Conservation (phyloP, 768 basidiomycete species). For the Neoboletus brunneissimus region DNA sequence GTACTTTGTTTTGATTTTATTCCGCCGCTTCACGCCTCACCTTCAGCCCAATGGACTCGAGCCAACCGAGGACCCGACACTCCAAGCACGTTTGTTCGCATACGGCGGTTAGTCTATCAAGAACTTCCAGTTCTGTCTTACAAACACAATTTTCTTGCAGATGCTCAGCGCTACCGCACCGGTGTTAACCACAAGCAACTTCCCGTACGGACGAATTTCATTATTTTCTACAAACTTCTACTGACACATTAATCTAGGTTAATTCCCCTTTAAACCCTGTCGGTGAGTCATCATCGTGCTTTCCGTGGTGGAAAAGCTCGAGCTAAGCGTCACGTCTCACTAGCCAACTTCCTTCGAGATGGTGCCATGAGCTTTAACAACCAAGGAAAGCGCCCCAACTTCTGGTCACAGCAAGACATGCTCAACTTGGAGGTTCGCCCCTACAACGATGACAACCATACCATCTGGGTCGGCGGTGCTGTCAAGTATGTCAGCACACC, state of each 20-base stretch:
- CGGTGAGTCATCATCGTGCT: constrained; percentile 22
- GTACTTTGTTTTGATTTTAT: neutral
- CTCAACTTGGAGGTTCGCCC: constrained; percentile 33
- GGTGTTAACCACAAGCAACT: constrained; percentile 40
- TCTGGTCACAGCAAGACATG: constrained; percentile 35
- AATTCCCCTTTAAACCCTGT: constrained; percentile 40
- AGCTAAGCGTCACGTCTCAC: neutral
- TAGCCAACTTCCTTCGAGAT: constrained; percentile 41
- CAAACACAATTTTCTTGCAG: constrained; percentile 6
- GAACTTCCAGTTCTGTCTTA: neutral
- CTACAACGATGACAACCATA: constrained; percentile 40
- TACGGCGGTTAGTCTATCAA: constrained; percentile 41
- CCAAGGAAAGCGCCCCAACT: constrained; percentile 41
- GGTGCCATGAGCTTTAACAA: constrained; percentile 37
- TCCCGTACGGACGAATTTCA: constrained; percentile 21
- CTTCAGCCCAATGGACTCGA: constrained; percentile 37
- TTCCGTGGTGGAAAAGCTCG: too few species aligned
- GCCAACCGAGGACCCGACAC: constrained; percentile 54
- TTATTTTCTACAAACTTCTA: neutral
- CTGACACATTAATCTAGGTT: constrained; percentile 17
- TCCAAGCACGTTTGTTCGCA: constrained; percentile 56
- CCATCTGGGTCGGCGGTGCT: constrained; percentile 41
- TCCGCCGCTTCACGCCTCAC: neutral
- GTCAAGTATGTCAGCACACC: constrained; percentile 36
- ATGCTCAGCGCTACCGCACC: constrained; percentile 40